Evolutionary conservation across 2,329 filamentous ascomycete species (phyloP).

Genomic region (Sclerotinia trifoliorum): DNA sequence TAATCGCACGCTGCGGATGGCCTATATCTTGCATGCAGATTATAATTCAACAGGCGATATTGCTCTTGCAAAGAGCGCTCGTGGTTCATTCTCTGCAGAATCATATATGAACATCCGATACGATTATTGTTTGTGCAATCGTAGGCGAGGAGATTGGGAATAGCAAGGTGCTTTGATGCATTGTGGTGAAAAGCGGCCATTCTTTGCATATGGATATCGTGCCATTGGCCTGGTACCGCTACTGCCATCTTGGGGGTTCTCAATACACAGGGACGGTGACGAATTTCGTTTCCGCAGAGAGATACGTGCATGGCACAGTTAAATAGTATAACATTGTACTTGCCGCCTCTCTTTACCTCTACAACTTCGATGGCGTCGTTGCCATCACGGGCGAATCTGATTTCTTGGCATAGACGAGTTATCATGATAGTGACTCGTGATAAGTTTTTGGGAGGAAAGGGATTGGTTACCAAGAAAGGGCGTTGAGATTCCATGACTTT

Average conservation of each 20-base stretch:
- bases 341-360: not conserved
- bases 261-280: not conserved
- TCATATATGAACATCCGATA: not conserved
- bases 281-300: rapidly evolving
- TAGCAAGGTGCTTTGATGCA: not conserved
- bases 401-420: not conserved
- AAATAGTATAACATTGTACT: not conserved
- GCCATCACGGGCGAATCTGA: not conserved
- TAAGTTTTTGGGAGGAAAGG: not conserved
- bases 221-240: too few species aligned
- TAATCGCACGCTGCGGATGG: rapidly evolving
- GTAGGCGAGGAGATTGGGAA: not conserved
- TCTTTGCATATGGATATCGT: not conserved
- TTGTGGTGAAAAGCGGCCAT: not conserved
- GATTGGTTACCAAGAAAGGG: not conserved
- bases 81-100: not conserved
- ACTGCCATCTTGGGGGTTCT: not conserved
- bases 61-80: not conserved
- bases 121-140: not conserved
- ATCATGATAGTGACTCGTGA: not conserved
- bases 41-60: not conserved
- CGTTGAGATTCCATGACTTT: not conserved
- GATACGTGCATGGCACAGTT: not conserved
- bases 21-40: too few species aligned
- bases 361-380: not conserved